A percentile compares a stretch with the other conserved stretches of the same genome.
Conservation (phyloP, 345 rosid species). For the Eutrema japonicum region DNA sequence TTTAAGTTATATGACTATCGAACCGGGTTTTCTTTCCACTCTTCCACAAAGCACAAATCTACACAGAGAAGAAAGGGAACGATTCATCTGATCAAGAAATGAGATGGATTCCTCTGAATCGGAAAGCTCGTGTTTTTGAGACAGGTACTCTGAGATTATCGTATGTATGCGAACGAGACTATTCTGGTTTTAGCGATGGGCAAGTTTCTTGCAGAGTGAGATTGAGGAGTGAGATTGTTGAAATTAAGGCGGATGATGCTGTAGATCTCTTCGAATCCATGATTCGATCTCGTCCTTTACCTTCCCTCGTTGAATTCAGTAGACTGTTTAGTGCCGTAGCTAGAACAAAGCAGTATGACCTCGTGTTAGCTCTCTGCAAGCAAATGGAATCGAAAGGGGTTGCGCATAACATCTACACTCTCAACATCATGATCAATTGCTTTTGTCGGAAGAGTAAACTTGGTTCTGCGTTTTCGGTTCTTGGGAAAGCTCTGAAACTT, state of each 20-base stretch:
- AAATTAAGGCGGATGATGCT: background rate
- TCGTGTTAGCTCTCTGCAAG: background rate
- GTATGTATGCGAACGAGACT: no score
- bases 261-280: background rate
- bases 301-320: background rate
- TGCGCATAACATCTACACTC: no score
- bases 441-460: background rate
- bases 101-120: no score
- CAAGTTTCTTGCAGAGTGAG: conserved; percentile 13
- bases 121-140: no score
- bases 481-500: background rate
- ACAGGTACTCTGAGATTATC: no score
- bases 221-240: background rate
- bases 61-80: no score
- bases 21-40: conserved; percentile 10
- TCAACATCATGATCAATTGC: no score
- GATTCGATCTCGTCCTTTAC: background rate
- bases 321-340: background rate
- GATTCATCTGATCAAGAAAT: no score
- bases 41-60: background rate
- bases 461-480: background rate
- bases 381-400: background rate
- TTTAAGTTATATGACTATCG: background rate
- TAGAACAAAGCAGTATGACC: background rate
- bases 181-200: background rate